These are phyloP conservation scores for Daldinia caldariorum DNA, from an alignment of 495 filamentous ascomycete species.

Conservation along the genomic window DNA sequence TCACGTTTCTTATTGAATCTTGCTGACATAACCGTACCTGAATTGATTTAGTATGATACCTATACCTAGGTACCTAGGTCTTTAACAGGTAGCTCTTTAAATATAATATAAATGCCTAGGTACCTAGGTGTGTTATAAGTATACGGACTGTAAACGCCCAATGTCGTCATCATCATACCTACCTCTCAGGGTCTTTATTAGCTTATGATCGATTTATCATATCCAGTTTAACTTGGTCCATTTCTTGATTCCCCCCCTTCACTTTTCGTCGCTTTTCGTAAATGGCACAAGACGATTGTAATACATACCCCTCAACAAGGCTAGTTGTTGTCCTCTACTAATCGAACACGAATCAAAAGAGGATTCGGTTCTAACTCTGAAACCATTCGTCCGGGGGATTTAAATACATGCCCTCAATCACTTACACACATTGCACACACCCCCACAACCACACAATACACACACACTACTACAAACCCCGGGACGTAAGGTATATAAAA, in stretches of 20 bases:
- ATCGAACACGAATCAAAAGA: conserved; percentile 9
- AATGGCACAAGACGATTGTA: background rate
- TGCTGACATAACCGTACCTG: background rate
- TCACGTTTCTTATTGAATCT: background rate
- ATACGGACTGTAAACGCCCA: background rate
- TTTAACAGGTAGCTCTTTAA: background rate
- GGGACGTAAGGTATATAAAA: background rate
- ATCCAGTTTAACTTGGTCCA: background rate
- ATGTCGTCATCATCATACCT: conserved; percentile 24
- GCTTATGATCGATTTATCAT: background rate
- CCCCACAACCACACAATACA: too few species aligned
- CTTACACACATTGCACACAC: background rate
- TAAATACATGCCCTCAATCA: background rate
- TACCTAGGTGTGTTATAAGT: background rate
- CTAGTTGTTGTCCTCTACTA: background rate
- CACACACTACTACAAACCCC: too few species aligned
- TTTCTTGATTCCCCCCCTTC: conserved; percentile 1
- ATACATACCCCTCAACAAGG: background rate
- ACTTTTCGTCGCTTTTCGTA: background rate
- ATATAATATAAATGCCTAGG: background rate
- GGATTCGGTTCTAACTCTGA: conserved; percentile 17
- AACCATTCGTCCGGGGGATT: conserved; percentile 6
- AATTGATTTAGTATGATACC: background rate
- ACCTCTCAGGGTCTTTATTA: conserved; percentile 9
- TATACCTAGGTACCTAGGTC: background rate